These are phyloP conservation scores for Alternaria rosae DNA, from an alignment of 2,329 filamentous ascomycete genomes.

Conservation along the genomic window DNA sequence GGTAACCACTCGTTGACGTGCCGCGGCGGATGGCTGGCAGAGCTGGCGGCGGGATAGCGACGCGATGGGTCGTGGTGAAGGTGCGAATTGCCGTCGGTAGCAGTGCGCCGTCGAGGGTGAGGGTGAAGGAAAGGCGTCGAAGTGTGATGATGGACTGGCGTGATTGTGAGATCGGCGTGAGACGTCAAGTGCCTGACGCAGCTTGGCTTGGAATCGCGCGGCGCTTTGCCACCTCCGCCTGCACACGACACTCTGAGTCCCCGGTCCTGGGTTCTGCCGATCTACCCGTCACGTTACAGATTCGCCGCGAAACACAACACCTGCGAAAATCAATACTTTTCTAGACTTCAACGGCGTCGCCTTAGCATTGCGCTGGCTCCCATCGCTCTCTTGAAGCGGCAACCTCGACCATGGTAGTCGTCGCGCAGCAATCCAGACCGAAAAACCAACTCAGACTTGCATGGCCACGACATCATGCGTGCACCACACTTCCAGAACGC, in stretches of 20 bases:
- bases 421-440: conserved; percentile 20
- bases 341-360: not conserved
- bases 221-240: conserved; percentile 31
- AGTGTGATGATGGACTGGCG: conserved; percentile 10
- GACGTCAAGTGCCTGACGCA: conserved; percentile 29
- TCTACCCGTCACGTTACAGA: conserved; percentile 17
- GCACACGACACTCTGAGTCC: conserved; percentile 20
- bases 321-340: not conserved
- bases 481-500: conserved; percentile 3
- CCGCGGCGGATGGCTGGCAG: conserved; percentile 12
- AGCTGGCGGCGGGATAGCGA: conserved; percentile 25
- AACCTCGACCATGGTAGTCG: conserved; percentile 9
- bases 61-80: conserved; percentile 15
- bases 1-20: conserved; percentile 30
- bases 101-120: conserved; percentile 15
- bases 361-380: conserved; percentile 11
- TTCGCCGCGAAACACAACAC: conserved; percentile 9
- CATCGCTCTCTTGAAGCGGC: conserved; percentile 6
- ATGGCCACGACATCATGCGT: conserved; percentile 18
- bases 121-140: conserved; percentile 14
- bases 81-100: conserved; percentile 7
- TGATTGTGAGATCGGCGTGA: conserved; percentile 25
- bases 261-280: conserved; percentile 19
- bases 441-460: conserved; percentile 17
- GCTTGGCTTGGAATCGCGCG: conserved; percentile 21